Percentiles rank a stretch among this genome's conserved stretches.
These are phyloP conservation scores for Cryptosporidium sp. DNA, from an alignment of 169 alveolate species.

Conservation along the genomic window DNA sequence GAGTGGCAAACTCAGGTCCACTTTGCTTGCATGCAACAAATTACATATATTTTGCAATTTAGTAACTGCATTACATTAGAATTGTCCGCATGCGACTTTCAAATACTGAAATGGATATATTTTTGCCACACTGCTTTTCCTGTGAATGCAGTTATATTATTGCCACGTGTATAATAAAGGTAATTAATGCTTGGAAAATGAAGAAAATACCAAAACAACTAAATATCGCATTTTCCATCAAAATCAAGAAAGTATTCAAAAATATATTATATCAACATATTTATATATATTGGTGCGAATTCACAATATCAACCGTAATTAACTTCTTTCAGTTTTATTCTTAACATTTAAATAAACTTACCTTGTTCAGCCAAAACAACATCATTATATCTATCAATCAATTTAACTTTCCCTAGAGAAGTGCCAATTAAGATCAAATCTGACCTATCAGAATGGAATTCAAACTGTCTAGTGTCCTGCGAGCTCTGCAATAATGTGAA, in stretches of 20 bases:
- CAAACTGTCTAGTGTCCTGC: conserved; percentile 78
- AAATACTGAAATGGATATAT: too few relatives aligned
- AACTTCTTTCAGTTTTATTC: conserved; percentile 39
- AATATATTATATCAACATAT: too few relatives aligned
- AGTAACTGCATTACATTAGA: too few relatives aligned
- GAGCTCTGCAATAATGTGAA: conserved; percentile 43
- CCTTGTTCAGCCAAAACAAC: conserved; percentile 24
- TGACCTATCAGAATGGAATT: conserved; percentile 69
- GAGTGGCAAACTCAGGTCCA: background rate
- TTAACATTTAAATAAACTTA: conserved; percentile 7
- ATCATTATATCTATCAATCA: conserved; percentile 24
- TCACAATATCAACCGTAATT: background rate
- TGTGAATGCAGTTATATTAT: background rate
- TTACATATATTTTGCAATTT: too few relatives aligned
- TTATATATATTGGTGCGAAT: too few relatives aligned
- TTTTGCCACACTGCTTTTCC: too few relatives aligned
- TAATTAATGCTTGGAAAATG: background rate
- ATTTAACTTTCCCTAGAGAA: conserved; percentile 73
- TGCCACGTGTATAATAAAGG: background rate
- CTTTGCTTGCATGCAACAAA: background rate
- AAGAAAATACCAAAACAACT: background rate
- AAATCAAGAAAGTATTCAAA: too few relatives aligned
- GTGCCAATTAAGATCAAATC: conserved; percentile 77
- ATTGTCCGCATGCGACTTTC: too few relatives aligned
- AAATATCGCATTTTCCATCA: conserved; percentile 28